These are phyloP conservation scores for Cucurbita argyrosperma DNA, from an alignment of 306 rosid species.

Conservation along the genomic window DNA sequence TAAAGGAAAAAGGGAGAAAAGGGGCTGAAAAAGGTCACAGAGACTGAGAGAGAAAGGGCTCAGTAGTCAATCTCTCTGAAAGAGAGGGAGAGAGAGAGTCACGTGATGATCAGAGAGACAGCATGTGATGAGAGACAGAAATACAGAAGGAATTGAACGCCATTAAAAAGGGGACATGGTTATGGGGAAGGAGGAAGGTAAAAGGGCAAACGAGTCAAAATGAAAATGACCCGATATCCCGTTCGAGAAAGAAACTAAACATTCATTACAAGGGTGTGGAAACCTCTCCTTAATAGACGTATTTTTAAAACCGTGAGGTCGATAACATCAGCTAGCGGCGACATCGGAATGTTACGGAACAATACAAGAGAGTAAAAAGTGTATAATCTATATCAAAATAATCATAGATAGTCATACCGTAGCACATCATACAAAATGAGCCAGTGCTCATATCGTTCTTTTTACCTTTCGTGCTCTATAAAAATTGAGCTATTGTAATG, in stretches of 20 bases:
- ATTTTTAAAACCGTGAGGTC: too few relatives aligned
- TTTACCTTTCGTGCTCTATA: too few relatives aligned
- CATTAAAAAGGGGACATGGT: not conserved
- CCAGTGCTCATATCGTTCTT: too few relatives aligned
- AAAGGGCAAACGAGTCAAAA: not conserved
- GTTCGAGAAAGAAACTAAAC: not conserved
- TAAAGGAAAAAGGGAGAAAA: not conserved
- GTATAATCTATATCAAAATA: too few relatives aligned
- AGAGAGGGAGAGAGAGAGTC: not conserved
- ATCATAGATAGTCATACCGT: too few relatives aligned
- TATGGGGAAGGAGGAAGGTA: slow-evolving; percentile 1
- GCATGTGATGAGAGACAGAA: slow-evolving; percentile 1
- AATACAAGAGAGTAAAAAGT: too few relatives aligned
- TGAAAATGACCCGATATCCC: not conserved
- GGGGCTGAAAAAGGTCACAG: not conserved
- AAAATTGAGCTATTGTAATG: too few relatives aligned
- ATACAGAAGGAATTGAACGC: not conserved
- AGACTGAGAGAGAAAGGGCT: not conserved
- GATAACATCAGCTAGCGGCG: too few relatives aligned
- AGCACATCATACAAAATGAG: too few relatives aligned
- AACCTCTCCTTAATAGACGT: not conserved
- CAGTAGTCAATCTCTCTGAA: not conserved
- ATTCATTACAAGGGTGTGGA: too few relatives aligned
- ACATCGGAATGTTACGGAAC: too few relatives aligned
- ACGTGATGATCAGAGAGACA: slow-evolving; percentile 1